Conservation (phyloP, 176 grass and related monocot species). For the sorghum (Sorghum bicolor) region DNA sequence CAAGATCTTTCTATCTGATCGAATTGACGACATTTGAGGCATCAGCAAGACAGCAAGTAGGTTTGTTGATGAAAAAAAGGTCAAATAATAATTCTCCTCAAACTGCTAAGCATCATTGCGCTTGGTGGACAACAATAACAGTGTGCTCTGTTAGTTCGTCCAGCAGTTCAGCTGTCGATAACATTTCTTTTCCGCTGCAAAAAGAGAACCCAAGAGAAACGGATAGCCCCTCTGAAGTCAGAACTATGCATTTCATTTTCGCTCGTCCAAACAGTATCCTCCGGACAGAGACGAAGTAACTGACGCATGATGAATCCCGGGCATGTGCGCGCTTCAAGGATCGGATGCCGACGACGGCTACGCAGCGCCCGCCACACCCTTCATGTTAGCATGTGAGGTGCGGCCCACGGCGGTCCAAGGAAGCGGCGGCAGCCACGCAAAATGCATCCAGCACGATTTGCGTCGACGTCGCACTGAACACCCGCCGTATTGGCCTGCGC, state of each 20-base stretch:
- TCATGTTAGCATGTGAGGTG: constrained; percentile 35
- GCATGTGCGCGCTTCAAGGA: constrained; percentile 34
- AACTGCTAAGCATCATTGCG: constrained; percentile 4
- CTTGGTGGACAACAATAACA: not conserved
- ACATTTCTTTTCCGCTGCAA: not conserved
- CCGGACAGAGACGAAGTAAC: constrained; percentile 42
- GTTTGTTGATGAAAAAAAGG: not conserved
- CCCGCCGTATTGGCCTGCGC: not conserved
- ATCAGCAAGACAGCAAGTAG: not conserved
- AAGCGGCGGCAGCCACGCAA: not conserved
- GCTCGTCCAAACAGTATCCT: not conserved
- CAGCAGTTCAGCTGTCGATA: not conserved
- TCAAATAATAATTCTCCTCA: not conserved
- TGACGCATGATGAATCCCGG: constrained; percentile 5
- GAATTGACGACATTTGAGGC: not conserved
- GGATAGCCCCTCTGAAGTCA: not conserved
- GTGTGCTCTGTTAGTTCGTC: not conserved
- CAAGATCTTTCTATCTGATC: not conserved
- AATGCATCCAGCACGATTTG: not conserved
- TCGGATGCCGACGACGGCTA: constrained; percentile 39
- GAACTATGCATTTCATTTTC: not conserved
- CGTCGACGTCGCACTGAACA: not conserved
- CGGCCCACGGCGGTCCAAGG: not conserved
- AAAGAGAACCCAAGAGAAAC: not conserved
- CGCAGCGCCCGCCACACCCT: not conserved